Base-by-base conservation (phyloP, 495 filamentous ascomycete genomes). In the Mytilinidion resinicola region DNA sequence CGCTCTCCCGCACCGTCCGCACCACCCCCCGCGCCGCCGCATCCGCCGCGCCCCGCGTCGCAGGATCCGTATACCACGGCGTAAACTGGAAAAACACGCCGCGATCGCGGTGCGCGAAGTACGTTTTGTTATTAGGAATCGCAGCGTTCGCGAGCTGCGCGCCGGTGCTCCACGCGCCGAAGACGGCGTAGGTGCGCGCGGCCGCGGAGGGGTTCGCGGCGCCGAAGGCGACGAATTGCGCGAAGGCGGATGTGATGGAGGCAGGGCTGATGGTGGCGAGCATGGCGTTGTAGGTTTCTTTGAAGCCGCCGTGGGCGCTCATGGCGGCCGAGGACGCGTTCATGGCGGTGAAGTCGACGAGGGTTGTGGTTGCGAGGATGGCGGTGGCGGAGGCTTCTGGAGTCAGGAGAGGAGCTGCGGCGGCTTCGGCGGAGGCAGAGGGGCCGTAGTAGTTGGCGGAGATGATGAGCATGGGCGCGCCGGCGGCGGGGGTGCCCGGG, bases 381-480 rank as follows among this genome's bases (percentile, higher is more conserved):
- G 56, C 56, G 5, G 33, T 20, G 9, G 8, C 41, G 19, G 4
- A 17, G 9, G 43, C 30, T 1, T 58, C 42, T 2, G 51, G 11
- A 11, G 37, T 37, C 12, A 53, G 52, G 6, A 44, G 9, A 1
- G 12, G 25, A 0, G 21, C 25, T 8, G 37, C 20, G 12, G 19
- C 47, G 9, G 34, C 3, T 19, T 62, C 53, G 9, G 54, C 54
- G 4, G 48, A 55, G 20, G 43, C 42, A 0, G 21, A 0, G 3
- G 50, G 41, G 9, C 60, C 60, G 50, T 53, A 63, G 39, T 58
- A 63, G 7, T 15, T n/a, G 0, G 58, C 49, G 33, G 34, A 42
- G 35, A 63, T 38, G 25, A 63, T 48, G n/a, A 58, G 34, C 37
- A 63, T 55, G 6, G 60, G 55, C 5, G 60, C 49, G 19, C 42